phyloP scores from a whole-genome alignment of 495 filamentous ascomycete species.

The Aspergillus heteromorphus region DNA sequence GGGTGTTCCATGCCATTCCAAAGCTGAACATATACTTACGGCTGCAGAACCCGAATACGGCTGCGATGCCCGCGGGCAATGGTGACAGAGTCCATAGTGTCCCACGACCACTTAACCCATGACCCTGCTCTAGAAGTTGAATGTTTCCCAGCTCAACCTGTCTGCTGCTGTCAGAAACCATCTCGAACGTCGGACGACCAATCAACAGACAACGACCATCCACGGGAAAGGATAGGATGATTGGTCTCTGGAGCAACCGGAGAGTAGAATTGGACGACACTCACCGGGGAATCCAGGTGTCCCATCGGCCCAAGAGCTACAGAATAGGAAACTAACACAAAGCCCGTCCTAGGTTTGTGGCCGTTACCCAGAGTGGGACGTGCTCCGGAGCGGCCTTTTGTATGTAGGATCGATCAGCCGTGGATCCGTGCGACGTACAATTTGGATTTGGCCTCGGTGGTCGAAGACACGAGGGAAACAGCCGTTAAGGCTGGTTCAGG shows the following conservation, averaged over 20 bases:
- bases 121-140: conserved; percentile 3
- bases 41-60: conserved; percentile 24
- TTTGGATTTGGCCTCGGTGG: conserved; percentile 17
- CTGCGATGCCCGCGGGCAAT: conserved; percentile 22
- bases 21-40: conserved; percentile 26
- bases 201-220: not conserved
- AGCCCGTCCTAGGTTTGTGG: not conserved
- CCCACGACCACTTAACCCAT: conserved; percentile 22
- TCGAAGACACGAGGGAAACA: conserved; percentile 2
- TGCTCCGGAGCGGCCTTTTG: conserved; percentile 6
- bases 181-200: not conserved
- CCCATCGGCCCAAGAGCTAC: conserved; percentile 6
- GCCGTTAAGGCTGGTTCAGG: conserved; percentile 18
- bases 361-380: conserved; percentile 1
- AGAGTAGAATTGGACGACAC: not conserved
- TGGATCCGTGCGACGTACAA: conserved; percentile 13
- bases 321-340: conserved; percentile 9
- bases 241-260: not conserved
- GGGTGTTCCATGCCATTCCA: conserved; percentile 10
- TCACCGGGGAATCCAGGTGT: conserved; percentile 1
- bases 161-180: conserved; percentile 5
- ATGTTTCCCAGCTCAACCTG: not conserved
- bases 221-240: not conserved
- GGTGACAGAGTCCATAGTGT: conserved; percentile 28
- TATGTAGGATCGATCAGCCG: conserved; percentile 16